Conservation (phyloP, 768 basidiomycete species). For the Trichaptum fuscoviolaceum region DNA sequence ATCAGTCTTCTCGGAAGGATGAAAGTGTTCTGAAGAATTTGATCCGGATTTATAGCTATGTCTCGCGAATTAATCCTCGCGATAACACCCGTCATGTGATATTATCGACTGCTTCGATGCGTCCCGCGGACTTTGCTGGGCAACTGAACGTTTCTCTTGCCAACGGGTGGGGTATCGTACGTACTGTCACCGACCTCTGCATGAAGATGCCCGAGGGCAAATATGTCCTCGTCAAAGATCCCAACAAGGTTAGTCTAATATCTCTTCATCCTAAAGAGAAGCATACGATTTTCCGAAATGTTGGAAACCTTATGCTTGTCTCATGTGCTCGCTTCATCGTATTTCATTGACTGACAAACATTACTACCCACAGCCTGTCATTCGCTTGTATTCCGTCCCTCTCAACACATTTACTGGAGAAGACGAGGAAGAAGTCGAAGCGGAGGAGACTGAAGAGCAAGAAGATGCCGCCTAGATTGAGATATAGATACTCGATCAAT, state of each 20-base stretch:
- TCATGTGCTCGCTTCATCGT: background rate
- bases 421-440: conserved; percentile 58
- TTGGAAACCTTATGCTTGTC: background rate
- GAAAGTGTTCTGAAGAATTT: conserved; percentile 7
- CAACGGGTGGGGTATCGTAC: conserved; percentile 98
- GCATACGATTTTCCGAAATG: background rate
- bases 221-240: conserved; percentile 95
- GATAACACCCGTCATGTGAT: conserved; percentile 96
- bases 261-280: background rate
- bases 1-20: background rate
- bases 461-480: conserved; percentile 27
- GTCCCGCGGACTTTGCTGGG: conserved; percentile 88
- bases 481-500: background rate
- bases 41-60: conserved; percentile 55
- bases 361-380: conserved; percentile 61
- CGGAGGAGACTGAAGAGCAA: conserved; percentile 36
- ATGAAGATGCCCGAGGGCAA: conserved; percentile 98
- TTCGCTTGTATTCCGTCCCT: conserved; percentile 93
- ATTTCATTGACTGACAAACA: background rate
- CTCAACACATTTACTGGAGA: conserved; percentile 77
- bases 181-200: conserved; percentile 89
- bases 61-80: conserved; percentile 89
- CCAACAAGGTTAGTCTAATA: conserved; percentile 73
- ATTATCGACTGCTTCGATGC: conserved; percentile 89
- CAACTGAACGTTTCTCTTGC: conserved; percentile 93